Conservation (phyloP, 2,329 filamentous ascomycete genomes). For the Sporothrix pallida region DNA sequence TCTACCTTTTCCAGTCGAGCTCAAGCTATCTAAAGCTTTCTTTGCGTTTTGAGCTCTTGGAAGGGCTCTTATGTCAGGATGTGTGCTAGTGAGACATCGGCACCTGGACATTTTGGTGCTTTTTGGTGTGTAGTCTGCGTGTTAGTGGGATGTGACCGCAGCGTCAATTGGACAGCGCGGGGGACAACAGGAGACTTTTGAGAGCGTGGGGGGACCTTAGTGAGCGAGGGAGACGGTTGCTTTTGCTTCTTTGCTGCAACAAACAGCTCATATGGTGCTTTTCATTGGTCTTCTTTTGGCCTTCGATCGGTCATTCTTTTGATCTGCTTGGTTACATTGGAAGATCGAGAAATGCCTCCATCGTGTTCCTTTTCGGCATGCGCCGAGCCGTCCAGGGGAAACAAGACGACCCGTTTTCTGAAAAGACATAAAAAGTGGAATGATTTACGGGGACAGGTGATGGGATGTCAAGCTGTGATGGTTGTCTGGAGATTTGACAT, state of each 20-base stretch:
- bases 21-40: background rate
- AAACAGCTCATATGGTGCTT: background rate
- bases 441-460: background rate
- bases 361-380: constrained; percentile 2
- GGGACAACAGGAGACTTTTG: background rate
- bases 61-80: background rate
- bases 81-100: constrained; percentile 8
- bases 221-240: background rate
- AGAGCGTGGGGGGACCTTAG: background rate
- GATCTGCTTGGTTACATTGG: background rate
- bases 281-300: background rate
- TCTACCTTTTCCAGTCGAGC: background rate
- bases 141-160: background rate
- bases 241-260: background rate
- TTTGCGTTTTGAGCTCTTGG: too few species aligned
- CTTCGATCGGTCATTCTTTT: too few species aligned
- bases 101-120: background rate
- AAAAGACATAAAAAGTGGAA: background rate
- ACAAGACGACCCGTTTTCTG: background rate
- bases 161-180: background rate
- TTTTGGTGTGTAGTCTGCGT: background rate
- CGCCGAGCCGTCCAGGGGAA: background rate
- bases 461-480: background rate
- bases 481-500: background rate
- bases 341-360: too few species aligned